Evolutionary conservation across 345 rosid species (phyloP), one percentile per base, ranked within the genome.

Genomic region (Microcos paniculata): DNA sequence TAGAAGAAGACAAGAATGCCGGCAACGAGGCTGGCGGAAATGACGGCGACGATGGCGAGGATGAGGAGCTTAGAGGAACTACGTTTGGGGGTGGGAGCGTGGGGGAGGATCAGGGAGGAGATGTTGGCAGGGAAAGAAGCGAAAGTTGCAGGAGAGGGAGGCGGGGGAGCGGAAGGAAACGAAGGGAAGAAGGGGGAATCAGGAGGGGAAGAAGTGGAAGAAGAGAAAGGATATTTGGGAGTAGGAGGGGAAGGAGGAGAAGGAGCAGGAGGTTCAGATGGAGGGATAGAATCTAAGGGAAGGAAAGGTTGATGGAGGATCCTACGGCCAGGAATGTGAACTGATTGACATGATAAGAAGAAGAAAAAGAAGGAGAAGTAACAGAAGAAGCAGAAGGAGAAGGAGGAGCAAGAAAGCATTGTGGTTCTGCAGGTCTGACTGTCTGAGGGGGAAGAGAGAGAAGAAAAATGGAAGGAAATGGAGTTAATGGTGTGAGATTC

Each of bases 101-200:
- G 88, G 11, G 98, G 98, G 62, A 96, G 89, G 82, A 84, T 85
- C 12, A 96, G 89, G 53, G 97, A 89, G 80, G 98, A 93, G 80
- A 95, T 90, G 71, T 95, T 95, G 62, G 97, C 99, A 0, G 99
- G 99, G 79, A 93, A 95, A 38, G 99, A 90, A 26, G 93, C 97
- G 70, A 86, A 90, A 3, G 87, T 51, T 4, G 91, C 77, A 0
- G 98, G 91, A 56, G 94, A 71, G 6, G 93, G 90, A 46, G 97
- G 97, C 8, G 98, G 98, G 4, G 97, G 97, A 40, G 98, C 58
- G 6, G 89, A 74, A 70, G 94, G 87, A 82, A 82, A 90, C 33
- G 87, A 43, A 0, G 98, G 99, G 80, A 93, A 96, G 78, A 94
- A 96, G 0, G 97, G 95, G 19, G 94, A 79, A 14, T 81, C 70